Conservation (phyloP, 306 rosid genomes). For the Sechiopsis laciniata region DNA sequence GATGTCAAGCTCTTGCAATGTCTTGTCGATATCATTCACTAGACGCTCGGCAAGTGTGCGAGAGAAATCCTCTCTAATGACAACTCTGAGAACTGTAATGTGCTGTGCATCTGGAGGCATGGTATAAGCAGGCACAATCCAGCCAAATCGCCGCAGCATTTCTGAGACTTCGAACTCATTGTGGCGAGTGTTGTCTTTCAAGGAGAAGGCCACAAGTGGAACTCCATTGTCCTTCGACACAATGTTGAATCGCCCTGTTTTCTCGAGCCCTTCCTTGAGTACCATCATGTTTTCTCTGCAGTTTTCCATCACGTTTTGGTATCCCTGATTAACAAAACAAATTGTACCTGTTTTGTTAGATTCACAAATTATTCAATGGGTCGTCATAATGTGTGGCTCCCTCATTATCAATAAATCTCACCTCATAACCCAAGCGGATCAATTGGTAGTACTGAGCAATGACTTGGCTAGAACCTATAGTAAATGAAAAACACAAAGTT, state of each 20-base stretch:
- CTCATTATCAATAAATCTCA: too few relatives aligned
- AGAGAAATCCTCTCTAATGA: slow-evolving; percentile 80
- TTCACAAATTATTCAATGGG: neutral
- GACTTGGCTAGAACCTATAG: slow-evolving; percentile 69
- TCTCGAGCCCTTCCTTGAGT: slow-evolving; percentile 62
- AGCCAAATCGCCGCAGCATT: slow-evolving; percentile 60
- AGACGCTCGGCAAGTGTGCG: slow-evolving; percentile 87
- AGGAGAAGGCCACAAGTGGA: slow-evolving; percentile 77
- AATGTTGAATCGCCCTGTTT: slow-evolving; percentile 53
- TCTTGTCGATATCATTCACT: slow-evolving; percentile 51
- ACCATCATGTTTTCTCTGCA: slow-evolving; percentile 83
- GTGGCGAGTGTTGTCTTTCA: slow-evolving; percentile 51
- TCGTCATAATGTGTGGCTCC: too few relatives aligned
- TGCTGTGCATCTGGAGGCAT: slow-evolving; percentile 87
- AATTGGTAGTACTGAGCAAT: slow-evolving; percentile 43
- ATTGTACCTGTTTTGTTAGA: neutral
- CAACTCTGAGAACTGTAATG: slow-evolving; percentile 73
- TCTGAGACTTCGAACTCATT: slow-evolving; percentile 74
- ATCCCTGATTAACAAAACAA: slow-evolving; percentile 48
- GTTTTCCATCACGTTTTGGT: slow-evolving; percentile 73
- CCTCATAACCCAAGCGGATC: slow-evolving; percentile 81
- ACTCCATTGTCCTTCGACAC: slow-evolving; percentile 80
- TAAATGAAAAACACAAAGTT: neutral
- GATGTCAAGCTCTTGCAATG: slow-evolving; percentile 59
- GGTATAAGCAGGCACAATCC: slow-evolving; percentile 93